Evolutionary conservation across 2,329 filamentous ascomycete genomes (phyloP).

Genomic region (Trichoderma arundinaceum): DNA sequence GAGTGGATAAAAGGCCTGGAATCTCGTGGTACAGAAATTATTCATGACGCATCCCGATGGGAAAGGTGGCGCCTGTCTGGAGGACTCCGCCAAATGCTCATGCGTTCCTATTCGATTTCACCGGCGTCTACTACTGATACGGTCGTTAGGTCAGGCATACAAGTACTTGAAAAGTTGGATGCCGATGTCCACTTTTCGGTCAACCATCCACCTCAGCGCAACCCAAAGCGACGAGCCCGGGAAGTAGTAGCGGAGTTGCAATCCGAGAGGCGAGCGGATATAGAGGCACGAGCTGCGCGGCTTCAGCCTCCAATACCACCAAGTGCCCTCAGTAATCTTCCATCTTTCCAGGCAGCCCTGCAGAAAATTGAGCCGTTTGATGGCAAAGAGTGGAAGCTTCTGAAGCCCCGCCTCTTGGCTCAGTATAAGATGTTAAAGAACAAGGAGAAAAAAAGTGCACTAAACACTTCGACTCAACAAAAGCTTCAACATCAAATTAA

Average conservation of each 20-base stretch:
- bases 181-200: background rate
- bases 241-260: conserved; percentile 69
- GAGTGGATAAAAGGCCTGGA: conserved; percentile 82
- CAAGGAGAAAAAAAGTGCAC: conserved; percentile 51
- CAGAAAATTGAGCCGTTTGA: conserved; percentile 71
- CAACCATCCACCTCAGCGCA: background rate
- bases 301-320: conserved; percentile 69
- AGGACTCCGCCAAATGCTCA: conserved; percentile 47
- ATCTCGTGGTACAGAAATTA: conserved; percentile 63
- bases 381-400: conserved; percentile 70
- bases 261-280: conserved; percentile 68
- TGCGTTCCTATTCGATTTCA: conserved; percentile 31
- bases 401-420: conserved; percentile 69
- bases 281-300: conserved; percentile 70
- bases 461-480: conserved; percentile 44
- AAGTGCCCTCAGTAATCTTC: conserved; percentile 69
- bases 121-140: conserved; percentile 5
- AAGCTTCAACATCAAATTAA: conserved; percentile 37
- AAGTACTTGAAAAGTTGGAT: background rate
- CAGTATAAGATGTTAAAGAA: conserved; percentile 70
- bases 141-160: background rate
- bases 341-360: conserved; percentile 75
- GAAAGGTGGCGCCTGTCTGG: conserved; percentile 70
- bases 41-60: conserved; percentile 70
- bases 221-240: conserved; percentile 52